Conservation (phyloP, 2,329 filamentous ascomycete genomes). For the Alternaria arbusti region DNA sequence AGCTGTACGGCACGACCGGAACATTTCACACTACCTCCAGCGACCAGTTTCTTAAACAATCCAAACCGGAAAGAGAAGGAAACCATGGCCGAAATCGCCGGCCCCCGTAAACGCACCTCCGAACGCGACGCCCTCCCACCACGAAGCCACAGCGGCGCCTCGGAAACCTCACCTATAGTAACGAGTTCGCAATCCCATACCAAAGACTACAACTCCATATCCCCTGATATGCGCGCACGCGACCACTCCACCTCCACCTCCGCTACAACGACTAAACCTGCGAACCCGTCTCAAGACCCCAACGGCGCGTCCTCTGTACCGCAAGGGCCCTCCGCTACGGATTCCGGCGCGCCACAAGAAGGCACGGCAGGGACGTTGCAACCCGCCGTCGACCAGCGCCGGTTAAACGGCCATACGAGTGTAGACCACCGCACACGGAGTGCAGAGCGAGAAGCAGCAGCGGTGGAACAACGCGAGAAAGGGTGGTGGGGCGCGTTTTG, state of each 20-base stretch:
- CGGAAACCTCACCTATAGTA: slow-evolving; percentile 41
- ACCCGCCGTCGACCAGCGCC: slow-evolving; percentile 1
- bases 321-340: neutral
- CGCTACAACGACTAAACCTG: neutral
- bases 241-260: neutral
- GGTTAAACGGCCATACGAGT: neutral
- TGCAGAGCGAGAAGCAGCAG: slow-evolving; percentile 32
- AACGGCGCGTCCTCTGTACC: neutral
- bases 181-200: neutral
- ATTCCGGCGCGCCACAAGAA: neutral
- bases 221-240: slow-evolving; percentile 9
- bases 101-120: slow-evolving; percentile 20
- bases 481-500: slow-evolving; percentile 62
- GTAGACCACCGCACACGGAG: slow-evolving; percentile 1
- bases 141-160: slow-evolving; percentile 16
- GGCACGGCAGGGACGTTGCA: neutral
- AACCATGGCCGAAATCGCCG: slow-evolving; percentile 1
- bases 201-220: slow-evolving; percentile 35
- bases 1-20: neutral
- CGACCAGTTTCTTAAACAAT: neutral
- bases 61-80: neutral
- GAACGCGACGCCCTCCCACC: slow-evolving; percentile 4
- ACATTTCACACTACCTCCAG: neutral
- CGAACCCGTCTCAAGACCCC: neutral
- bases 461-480: slow-evolving; percentile 27